A percentile compares a stretch with the other conserved stretches of the same genome.
Evolutionary conservation across 2,329 filamentous ascomycete genomes (phyloP).

Genomic region (Penicillium sp.): DNA sequence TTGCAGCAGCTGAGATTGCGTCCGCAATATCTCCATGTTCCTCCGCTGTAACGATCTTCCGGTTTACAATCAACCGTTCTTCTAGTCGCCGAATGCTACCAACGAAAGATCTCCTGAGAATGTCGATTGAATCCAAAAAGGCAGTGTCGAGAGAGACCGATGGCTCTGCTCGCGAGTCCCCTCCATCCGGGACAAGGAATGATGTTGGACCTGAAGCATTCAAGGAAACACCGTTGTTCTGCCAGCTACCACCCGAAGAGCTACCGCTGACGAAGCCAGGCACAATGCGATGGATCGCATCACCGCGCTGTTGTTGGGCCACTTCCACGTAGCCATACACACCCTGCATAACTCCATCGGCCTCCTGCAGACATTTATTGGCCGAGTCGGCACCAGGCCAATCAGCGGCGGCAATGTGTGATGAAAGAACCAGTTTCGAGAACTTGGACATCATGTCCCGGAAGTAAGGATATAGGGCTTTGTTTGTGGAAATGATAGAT

Average conservation of each 20-base stretch:
- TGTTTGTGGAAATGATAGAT: slow-evolving; percentile 99
- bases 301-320: slow-evolving; percentile 86
- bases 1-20: slow-evolving; percentile 73
- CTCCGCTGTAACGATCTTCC: slow-evolving; percentile 77
- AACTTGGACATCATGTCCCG: slow-evolving; percentile 99
- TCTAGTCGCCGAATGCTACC: slow-evolving; percentile 83
- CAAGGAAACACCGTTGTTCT: slow-evolving; percentile 60
- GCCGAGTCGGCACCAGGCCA: slow-evolving; percentile 93
- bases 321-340: slow-evolving; percentile 97
- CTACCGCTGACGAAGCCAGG: slow-evolving; percentile 92
- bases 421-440: slow-evolving; percentile 97
- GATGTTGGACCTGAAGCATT: slow-evolving; percentile 65
- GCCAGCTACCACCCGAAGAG: slow-evolving; percentile 83
- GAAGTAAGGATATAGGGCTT: slow-evolving; percentile 94
- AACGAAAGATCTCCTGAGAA: slow-evolving; percentile 80
- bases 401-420: slow-evolving; percentile 93
- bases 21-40: slow-evolving; percentile 80
- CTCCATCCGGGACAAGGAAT: slow-evolving; percentile 83
- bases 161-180: slow-evolving; percentile 71
- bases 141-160: slow-evolving; percentile 71
- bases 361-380: slow-evolving; percentile 92
- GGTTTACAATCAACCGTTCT: slow-evolving; percentile 72
- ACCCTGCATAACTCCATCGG: slow-evolving; percentile 90
- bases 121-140: slow-evolving; percentile 78
- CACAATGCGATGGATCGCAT: slow-evolving; percentile 87